Evolutionary conservation across 164 flowering plant species (phyloP).

Genomic region (Aristolochia contorta): DNA sequence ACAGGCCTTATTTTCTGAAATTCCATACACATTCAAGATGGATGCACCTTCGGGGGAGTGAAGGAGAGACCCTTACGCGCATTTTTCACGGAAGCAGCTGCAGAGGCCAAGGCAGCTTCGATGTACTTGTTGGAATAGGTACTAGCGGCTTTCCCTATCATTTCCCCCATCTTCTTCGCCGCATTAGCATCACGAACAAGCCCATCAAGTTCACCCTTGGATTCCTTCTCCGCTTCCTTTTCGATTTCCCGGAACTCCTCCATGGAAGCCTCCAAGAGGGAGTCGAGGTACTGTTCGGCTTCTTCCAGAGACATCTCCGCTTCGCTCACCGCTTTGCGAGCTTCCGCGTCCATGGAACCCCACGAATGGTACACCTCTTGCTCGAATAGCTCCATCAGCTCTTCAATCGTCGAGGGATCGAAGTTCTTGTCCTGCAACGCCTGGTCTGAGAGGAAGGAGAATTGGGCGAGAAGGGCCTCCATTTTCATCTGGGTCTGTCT

Average conservation of each 20-base stretch:
- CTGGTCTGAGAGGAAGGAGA: constrained; percentile 59
- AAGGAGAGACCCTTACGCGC: constrained; percentile 46
- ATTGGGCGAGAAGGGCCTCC: constrained; percentile 72
- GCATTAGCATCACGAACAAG: constrained; percentile 32
- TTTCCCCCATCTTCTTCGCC: constrained; percentile 42
- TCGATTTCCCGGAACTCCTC: constrained; percentile 53
- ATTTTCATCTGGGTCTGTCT: constrained; percentile 12
- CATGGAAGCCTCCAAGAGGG: constrained; percentile 66
- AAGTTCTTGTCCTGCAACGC: constrained; percentile 59
- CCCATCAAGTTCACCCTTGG: constrained; percentile 29
- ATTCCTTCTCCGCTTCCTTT: constrained; percentile 37
- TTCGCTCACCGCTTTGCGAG: constrained; percentile 28
- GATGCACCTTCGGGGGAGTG: constrained; percentile 51
- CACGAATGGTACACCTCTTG: constrained; percentile 67
- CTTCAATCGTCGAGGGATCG: constrained; percentile 65
- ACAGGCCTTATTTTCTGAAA: neutral
- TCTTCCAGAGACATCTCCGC: constrained; percentile 42
- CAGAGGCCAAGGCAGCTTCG: constrained; percentile 58
- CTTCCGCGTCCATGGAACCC: constrained; percentile 56
- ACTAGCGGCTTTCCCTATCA: constrained; percentile 51
- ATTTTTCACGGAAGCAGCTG: constrained; percentile 59
- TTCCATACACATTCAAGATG: constrained; percentile 23
- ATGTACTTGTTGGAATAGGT: constrained; percentile 56
- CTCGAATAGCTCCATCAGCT: constrained; percentile 72
- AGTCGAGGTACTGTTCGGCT: constrained; percentile 57